Percentiles rank a stretch among this genome's conserved stretches.
Conservation (phyloP, 805 yeast genomes). For the Lipomyces chichibuensis region DNA sequence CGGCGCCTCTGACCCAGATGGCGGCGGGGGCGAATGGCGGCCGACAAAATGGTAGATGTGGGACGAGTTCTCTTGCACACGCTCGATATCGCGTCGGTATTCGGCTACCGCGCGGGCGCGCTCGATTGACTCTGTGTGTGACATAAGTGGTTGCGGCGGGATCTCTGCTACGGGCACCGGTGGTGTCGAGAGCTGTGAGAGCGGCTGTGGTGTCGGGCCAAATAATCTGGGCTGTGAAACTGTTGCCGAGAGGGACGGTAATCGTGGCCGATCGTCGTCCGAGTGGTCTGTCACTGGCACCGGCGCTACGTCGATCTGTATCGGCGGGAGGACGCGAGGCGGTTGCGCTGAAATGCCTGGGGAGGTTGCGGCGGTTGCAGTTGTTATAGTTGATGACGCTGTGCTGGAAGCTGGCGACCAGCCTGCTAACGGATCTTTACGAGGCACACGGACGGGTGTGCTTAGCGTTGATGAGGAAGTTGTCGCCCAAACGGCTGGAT, state of each 20-base stretch:
- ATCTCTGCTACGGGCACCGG: background rate
- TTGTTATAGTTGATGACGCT: conserved; percentile 5
- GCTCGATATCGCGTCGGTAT: conserved; percentile 21
- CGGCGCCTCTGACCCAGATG: background rate
- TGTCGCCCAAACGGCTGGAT: conserved; percentile 13
- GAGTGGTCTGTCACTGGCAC: background rate
- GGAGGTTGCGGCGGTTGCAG: conserved; percentile 4
- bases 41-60: conserved; percentile 32
- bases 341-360: background rate
- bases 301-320: background rate
- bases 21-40: conserved; percentile 14
- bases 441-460: background rate
- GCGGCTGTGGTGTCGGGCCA: conserved; percentile 1
- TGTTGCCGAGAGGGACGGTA: conserved; percentile 3
- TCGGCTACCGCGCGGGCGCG: conserved; percentile 19
- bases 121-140: conserved; percentile 23
- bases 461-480: background rate
- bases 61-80: conserved; percentile 28
- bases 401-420: conserved; percentile 1
- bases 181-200: background rate
- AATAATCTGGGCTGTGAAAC: background rate
- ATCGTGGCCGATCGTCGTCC: background rate
- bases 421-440: background rate
- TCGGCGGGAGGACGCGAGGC: conserved; percentile 1
- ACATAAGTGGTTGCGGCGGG: background rate